Evolutionary conservation across 441 rosid species (phyloP).

Genomic region (Euphorbia schlechtendalii): DNA sequence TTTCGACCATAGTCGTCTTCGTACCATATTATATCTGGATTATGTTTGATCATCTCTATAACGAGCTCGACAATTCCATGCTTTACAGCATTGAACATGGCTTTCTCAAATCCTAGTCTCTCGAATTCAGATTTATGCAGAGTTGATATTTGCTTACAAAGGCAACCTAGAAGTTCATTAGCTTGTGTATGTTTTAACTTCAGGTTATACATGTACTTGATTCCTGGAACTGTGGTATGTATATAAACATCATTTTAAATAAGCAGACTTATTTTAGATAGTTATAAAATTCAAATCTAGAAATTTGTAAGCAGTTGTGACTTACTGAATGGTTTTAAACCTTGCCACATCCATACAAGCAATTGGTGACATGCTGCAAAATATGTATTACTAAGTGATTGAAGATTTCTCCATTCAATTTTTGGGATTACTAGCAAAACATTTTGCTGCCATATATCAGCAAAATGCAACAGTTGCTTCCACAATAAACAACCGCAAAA

Average conservation of each 20-base stretch:
- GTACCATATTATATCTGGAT: conserved; percentile 54
- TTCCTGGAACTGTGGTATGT: conserved; percentile 35
- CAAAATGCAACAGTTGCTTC: no score
- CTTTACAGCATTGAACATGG: conserved; percentile 53
- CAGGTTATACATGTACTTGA: conserved; percentile 37
- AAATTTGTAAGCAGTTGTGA: background rate
- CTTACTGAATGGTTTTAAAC: conserved; percentile 43
- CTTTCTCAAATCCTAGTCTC: conserved; percentile 27
- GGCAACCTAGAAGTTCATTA: conserved; percentile 33
- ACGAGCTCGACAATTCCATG: conserved; percentile 52
- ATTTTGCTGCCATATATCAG: no score
- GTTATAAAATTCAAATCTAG: no score
- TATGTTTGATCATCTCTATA: conserved; percentile 38
- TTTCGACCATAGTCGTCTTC: conserved; percentile 35
- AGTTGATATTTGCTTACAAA: conserved; percentile 42
- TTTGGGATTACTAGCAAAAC: no score
- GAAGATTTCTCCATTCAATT: background rate
- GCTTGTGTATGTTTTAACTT: conserved; percentile 49
- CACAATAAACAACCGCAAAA: no score
- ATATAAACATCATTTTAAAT: no score
- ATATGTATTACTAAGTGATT: background rate
- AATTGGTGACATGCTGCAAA: conserved; percentile 24
- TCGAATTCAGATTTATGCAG: conserved; percentile 30
- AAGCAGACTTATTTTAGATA: no score
- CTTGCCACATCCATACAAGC: conserved; percentile 25